Evolutionary conservation across 345 rosid species (phyloP).

Genomic region (Lumnitzera littorea): DNA sequence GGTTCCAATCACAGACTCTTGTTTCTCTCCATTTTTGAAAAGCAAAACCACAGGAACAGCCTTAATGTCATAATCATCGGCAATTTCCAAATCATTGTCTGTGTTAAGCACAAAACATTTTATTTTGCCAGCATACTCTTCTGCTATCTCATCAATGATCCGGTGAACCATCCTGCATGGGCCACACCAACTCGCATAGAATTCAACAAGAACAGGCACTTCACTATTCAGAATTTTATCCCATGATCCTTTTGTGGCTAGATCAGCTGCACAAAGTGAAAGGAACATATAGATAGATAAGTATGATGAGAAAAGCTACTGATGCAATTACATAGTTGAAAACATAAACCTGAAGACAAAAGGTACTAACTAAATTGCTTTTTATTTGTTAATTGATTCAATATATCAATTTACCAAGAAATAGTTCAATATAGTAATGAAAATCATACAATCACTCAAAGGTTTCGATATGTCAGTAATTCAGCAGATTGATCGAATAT

Average conservation of each 20-base stretch:
- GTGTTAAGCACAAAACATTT: constrained; percentile 65
- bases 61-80: constrained; percentile 75
- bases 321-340: no score
- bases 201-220: constrained; percentile 75
- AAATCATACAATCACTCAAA: no score
- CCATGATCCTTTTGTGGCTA: constrained; percentile 57
- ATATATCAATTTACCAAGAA: no score
- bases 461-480: no score
- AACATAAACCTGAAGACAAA: no score
- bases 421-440: no score
- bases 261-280: constrained; percentile 45
- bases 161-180: constrained; percentile 50
- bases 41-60: constrained; percentile 87
- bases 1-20: constrained; percentile 74
- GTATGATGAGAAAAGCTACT: no score
- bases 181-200: constrained; percentile 83
- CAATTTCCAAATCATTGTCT: constrained; percentile 55
- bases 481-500: no score
- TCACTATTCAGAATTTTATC: constrained; percentile 54
- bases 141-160: constrained; percentile 73
- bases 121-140: constrained; percentile 67
- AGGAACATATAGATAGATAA: no score
- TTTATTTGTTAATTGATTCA: no score
- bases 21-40: constrained; percentile 78
- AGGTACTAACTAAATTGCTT: no score